These are phyloP conservation scores for Fraxinus paxiana DNA, from an alignment of 305 asterid genomes.

Conservation along the genomic window DNA sequence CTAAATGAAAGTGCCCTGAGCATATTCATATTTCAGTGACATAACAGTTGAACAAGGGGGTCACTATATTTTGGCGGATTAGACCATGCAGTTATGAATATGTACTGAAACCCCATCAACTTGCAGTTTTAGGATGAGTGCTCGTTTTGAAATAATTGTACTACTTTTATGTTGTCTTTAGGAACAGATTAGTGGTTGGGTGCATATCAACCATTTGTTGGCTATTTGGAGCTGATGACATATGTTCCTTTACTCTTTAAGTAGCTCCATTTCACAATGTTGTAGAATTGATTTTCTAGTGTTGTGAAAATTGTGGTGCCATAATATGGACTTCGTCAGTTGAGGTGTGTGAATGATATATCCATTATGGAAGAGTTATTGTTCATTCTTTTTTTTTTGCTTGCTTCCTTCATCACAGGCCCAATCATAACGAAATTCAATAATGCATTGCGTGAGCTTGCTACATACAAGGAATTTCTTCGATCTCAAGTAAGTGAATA, in stretches of 20 bases:
- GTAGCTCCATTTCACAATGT: background rate
- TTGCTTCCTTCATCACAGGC: constrained; percentile 48
- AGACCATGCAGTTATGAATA: background rate
- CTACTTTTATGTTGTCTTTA: background rate
- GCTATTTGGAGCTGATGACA: background rate
- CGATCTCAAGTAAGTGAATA: constrained; percentile 77
- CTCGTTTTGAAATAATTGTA: background rate
- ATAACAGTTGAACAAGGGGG: background rate
- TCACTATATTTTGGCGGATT: background rate
- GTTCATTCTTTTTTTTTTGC: constrained; percentile 15
- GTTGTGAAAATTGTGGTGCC: background rate
- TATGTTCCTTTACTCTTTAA: background rate
- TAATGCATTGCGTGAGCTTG: constrained; percentile 73
- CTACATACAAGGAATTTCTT: constrained; percentile 91
- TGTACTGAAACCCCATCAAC: background rate
- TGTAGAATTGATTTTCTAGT: background rate
- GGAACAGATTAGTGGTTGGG: background rate
- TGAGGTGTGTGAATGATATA: background rate
- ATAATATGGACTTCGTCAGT: background rate
- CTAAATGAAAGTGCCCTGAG: background rate
- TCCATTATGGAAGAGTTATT: background rate
- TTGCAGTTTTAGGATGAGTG: background rate
- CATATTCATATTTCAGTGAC: background rate
- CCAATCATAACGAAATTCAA: constrained; percentile 82
- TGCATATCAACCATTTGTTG: background rate